Base-by-base conservation (phyloP, 2,329 filamentous ascomycete species). In the Fusarium torreyae region DNA sequence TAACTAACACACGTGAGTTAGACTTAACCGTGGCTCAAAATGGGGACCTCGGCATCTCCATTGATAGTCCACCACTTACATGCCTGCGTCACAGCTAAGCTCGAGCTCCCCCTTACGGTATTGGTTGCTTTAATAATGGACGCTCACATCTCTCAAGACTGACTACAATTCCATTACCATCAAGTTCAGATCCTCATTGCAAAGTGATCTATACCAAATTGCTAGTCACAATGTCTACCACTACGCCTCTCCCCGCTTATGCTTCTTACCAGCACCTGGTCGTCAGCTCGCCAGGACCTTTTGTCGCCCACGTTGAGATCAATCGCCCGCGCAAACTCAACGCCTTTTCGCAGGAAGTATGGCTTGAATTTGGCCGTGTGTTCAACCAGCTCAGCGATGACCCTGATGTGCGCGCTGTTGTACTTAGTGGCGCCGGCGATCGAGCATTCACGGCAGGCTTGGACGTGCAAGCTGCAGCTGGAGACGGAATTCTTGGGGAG, bases 251-350 rank as follows among this genome's bases (percentile, higher is more conserved):
- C 17, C 62, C 74, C 20, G 79, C 77, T 54, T 86, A 87, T 77
- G 70, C 80, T 39, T 69, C 71, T 36, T 91, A 88, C 81, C 83
- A 90, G 71, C 85, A 92, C 84, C 94, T 94, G 86, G 88, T 89
- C 70, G 85, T 97, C 72, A 89, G 87, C n/a, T 89, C 89, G 42
- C 93, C 94, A 1, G 76, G 82, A 38, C 86, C 91, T 75, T 89
- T 89, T 82, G 91, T 98, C 49, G 92, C 91, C n/a, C 93, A 97
- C 78, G 92, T 98, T 62, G 91, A 98, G 81, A 97, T 97, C 81
- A 94, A 97, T 83, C 88, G 94, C 2, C 89, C 94, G 2, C 81
- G 88, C 70, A 97, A 97, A 83, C 84, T 98, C 78, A 98, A 98
- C 79, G 90, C 94, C 69, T 98, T 97, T 79, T 87, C 89, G 70